A percentile compares a stretch with the other conserved stretches of the same genome.
Conservation (phyloP, 2,329 filamentous ascomycete genomes). For the Cercospora zeae-maydis region DNA sequence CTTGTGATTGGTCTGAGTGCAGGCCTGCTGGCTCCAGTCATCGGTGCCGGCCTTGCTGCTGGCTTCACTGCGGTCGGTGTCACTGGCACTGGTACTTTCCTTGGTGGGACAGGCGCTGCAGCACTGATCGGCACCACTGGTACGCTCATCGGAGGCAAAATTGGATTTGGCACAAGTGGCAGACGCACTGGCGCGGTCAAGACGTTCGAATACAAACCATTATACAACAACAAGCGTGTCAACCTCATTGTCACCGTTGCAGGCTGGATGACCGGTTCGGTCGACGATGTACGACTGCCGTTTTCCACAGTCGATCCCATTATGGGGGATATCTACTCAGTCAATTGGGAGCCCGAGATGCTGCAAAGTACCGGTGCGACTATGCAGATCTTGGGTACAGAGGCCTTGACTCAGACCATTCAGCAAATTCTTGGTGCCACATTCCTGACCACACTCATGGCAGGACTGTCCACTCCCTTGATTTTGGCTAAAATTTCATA, state of each 20-base stretch:
- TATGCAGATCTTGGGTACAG: conserved; percentile 95
- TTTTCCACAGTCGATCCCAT: conserved; percentile 95
- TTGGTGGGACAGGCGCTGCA: conserved; percentile 87
- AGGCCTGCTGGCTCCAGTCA: conserved; percentile 85
- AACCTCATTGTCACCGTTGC: conserved; percentile 94
- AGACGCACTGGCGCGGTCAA: conserved; percentile 85
- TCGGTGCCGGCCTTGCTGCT: conserved; percentile 87
- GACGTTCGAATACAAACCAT: conserved; percentile 92
- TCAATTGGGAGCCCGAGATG: conserved; percentile 98
- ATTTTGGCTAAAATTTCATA: conserved; percentile 92
- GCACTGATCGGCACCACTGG: conserved; percentile 90
- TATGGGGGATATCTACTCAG: conserved; percentile 97
- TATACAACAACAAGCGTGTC: conserved; percentile 97
- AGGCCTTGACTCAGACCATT: conserved; percentile 92
- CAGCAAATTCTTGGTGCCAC: conserved; percentile 93
- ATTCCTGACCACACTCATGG: conserved; percentile 84
- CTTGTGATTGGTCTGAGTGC: conserved; percentile 94
- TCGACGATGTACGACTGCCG: conserved; percentile 91
- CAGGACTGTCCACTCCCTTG: conserved; percentile 85
- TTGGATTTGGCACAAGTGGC: conserved; percentile 80
- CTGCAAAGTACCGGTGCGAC: conserved; percentile 96
- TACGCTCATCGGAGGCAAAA: conserved; percentile 78
- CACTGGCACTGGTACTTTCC: conserved; percentile 79
- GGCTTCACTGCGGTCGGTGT: conserved; percentile 95
- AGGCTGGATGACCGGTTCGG: conserved; percentile 97